Evolutionary conservation across 2,329 filamentous ascomycete species (phyloP), one percentile per base, ranked within the genome.

Genomic region (Chrysoporthe austroafricana): DNA sequence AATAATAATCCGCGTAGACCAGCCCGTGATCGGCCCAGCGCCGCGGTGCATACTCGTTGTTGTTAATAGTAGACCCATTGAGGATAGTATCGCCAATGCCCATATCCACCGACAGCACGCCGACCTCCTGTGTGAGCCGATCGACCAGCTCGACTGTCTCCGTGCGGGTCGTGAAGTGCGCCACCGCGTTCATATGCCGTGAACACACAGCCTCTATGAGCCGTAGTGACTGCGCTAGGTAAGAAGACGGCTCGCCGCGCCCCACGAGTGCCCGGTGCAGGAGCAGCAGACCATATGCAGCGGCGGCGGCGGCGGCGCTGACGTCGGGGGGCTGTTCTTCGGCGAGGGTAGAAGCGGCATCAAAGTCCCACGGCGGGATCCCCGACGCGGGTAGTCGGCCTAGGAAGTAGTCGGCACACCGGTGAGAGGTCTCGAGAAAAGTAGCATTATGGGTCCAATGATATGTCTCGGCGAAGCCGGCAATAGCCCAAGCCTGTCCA

Each of bases 331-430:
- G 77, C 39, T 78, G 75, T 0, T 54, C 18, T 21, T 26, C 26
- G 26, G 26, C 26, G 26, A 26, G 26, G 26, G 26, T 26, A 26
- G 26, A 26, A 26, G 26, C 26, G 50, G 50, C 50, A 32, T 79
- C 76, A 57, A 85, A 85, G 65, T 86, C 84, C 84, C 83, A 86
- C 2, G 78, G 76, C 0, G 83, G 82, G 4, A 85, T 79, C 0
- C 76, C 72, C 18, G 77, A 77, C 2, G 74, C 73, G 0, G 78
- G 76, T 21, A 84, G 73, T 4, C 77, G 73, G 0, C 63, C 58
- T 3, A 85, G 70, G 68, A 86, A 86, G 66, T 82, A 83, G 42
- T 83, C 76, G 0, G 82, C 82, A 50, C 81, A 80, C 2, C 73
- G 71, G 3, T 76, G 73, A 0, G 84, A 79, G 2, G 83, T 83